These are phyloP conservation scores for Microdochium nivale DNA, from an alignment of 2,329 filamentous ascomycete genomes.

Conservation along the genomic window DNA sequence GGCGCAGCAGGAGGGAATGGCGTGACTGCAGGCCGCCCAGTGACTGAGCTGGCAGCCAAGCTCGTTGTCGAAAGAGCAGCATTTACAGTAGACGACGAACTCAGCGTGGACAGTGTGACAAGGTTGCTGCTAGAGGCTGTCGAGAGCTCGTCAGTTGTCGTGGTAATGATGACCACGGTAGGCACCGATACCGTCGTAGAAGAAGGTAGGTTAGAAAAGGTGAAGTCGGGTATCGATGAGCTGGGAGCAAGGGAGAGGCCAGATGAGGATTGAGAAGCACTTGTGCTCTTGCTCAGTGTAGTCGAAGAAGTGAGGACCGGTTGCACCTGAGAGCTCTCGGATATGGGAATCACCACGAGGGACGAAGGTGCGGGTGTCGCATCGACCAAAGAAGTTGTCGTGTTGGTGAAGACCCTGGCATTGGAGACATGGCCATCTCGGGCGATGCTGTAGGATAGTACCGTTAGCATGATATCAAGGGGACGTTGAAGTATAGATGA, in stretches of 20 bases:
- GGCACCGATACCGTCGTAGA: neutral
- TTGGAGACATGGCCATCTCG: neutral
- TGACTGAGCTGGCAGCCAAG: neutral
- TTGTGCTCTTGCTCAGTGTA: neutral
- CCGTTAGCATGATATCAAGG: neutral
- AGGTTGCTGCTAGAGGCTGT: neutral
- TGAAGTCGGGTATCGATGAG: neutral
- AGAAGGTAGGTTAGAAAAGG: neutral
- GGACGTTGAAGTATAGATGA: neutral
- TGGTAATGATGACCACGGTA: neutral
- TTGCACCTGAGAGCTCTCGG: neutral
- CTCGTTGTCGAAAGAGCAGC: neutral
- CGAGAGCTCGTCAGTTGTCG: neutral
- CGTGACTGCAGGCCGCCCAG: neutral
- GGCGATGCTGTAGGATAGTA: neutral
- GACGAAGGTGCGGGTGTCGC: neutral
- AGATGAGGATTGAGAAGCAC: no score
- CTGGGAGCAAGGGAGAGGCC: neutral
- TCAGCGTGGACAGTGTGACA: neutral
- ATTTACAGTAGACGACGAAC: neutral
- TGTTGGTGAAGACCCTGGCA: neutral
- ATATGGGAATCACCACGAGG: neutral
- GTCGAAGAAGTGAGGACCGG: neutral
- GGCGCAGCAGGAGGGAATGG: neutral
- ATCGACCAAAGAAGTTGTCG: neutral